phyloP scores from a whole-genome alignment of 2,329 filamentous ascomycete species.

The Aspergillus puulaauensis region DNA sequence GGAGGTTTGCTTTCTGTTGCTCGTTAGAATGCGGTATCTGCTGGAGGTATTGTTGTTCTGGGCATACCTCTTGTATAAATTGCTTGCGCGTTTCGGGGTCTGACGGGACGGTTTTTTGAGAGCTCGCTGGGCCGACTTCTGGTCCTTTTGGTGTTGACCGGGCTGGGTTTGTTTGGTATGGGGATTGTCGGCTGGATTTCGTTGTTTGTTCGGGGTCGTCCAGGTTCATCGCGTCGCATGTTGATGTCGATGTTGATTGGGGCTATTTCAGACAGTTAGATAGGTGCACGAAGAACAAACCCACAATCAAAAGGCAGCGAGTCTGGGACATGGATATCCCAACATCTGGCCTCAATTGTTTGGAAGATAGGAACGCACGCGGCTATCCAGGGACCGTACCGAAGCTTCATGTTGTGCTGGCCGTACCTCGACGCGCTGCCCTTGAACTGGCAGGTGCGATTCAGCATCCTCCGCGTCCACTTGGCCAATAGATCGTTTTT shows the following conservation, averaged over 20 bases:
- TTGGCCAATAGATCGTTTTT: constrained; percentile 43
- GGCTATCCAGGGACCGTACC: neutral
- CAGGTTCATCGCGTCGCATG: constrained; percentile 19
- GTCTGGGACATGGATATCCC: neutral
- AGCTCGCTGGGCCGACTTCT: neutral
- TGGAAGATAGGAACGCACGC: neutral
- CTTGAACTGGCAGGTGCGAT: neutral
- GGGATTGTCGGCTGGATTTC: constrained; percentile 13
- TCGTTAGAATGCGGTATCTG: constrained; percentile 14
- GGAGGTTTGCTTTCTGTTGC: constrained; percentile 40
- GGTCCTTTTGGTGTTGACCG: neutral
- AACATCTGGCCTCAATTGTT: too few species aligned
- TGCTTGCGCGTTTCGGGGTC: constrained; percentile 37
- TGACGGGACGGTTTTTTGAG: constrained; percentile 26
- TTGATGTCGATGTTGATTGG: constrained; percentile 4
- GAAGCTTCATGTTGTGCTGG: neutral
- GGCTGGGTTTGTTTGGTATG: neutral
- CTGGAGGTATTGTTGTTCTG: neutral
- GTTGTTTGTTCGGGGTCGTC: constrained; percentile 13
- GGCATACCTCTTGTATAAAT: constrained; percentile 42
- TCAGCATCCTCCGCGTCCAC: constrained; percentile 30
- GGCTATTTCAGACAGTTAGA: constrained; percentile 10
- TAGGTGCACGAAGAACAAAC: neutral
- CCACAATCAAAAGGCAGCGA: neutral
- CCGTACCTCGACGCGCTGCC: constrained; percentile 3